These are phyloP conservation scores for Platanthera guangdongensis DNA, from an alignment of 106 monocot species.

Conservation along the genomic window DNA sequence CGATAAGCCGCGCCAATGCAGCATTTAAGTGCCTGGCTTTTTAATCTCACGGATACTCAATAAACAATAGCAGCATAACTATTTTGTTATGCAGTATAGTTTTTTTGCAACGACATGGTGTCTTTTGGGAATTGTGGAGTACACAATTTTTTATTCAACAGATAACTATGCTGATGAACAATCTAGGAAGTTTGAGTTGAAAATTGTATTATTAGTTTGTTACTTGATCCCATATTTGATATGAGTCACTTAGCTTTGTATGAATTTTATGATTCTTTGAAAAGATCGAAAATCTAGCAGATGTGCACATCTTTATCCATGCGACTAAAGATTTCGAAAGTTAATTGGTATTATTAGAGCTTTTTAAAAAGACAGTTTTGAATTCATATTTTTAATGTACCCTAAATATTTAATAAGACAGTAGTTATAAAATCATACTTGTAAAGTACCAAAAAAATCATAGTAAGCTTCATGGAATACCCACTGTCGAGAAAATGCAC, in stretches of 20 bases:
- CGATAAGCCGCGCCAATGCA: too few species aligned
- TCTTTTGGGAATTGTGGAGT: neutral
- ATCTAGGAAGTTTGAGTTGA: neutral
- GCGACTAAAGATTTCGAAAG: neutral
- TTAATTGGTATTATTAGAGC: neutral
- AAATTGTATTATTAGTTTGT: too few species aligned
- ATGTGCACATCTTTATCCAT: neutral
- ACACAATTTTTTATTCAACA: neutral
- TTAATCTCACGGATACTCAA: neutral
- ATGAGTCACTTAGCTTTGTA: neutral
- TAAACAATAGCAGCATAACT: neutral
- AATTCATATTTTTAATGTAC: neutral
- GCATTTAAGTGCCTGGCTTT: neutral
- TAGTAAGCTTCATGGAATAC: too few species aligned
- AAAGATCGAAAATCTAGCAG: neutral
- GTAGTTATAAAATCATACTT: too few species aligned
- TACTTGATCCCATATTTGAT: neutral
- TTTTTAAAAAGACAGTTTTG: neutral
- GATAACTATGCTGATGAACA: neutral
- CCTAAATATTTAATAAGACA: too few species aligned
- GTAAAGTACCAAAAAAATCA: too few species aligned
- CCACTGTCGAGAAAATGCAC: too few species aligned
- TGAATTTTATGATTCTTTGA: neutral
- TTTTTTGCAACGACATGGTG: neutral
- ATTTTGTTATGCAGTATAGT: neutral